A percentile compares a stretch with the other conserved stretches of the same genome.
Evolutionary conservation across 1,284 basidiomycete genomes (phyloP).

Genomic region (Neonothopanus nambi): DNA sequence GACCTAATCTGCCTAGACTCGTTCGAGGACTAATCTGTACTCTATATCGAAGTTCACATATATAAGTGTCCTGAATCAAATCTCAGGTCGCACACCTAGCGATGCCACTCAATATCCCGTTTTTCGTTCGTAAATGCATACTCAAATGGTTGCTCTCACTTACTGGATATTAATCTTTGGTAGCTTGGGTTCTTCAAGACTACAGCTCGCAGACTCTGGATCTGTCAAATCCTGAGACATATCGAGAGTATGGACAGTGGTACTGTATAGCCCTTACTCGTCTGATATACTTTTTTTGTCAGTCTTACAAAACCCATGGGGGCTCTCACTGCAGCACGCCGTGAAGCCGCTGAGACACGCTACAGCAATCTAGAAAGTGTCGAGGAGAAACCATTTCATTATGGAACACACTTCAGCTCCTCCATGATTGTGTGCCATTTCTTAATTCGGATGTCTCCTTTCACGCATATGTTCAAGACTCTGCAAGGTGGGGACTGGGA

Average conservation of each 20-base stretch:
- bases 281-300: constrained; percentile 17
- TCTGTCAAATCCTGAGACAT: constrained; percentile 63
- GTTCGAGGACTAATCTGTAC: constrained; percentile 11
- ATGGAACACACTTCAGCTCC: constrained; percentile 94
- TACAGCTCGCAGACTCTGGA: constrained; percentile 80
- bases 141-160: constrained; percentile 1
- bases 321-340: constrained; percentile 74
- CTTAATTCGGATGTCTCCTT: constrained; percentile 88
- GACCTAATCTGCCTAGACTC: constrained; percentile 23
- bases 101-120: constrained; percentile 96
- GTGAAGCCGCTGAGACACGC: constrained; percentile 72
- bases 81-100: constrained; percentile 88
- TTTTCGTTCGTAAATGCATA: constrained; percentile 67
- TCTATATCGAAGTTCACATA: constrained; percentile 71
- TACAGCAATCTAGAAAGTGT: constrained; percentile 82
- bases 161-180: not conserved
- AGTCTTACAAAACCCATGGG: constrained; percentile 91
- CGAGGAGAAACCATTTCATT: constrained; percentile 87
- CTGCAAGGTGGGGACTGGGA: constrained; percentile 95
- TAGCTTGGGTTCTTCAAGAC: constrained; percentile 88
- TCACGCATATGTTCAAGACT: constrained; percentile 91
- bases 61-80: constrained; percentile 83
- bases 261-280: not conserved
- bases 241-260: constrained; percentile 65
- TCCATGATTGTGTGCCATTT: constrained; percentile 98